phyloP scores from a whole-genome alignment of 192 early-diverging fungal genomes.

The Dispira parvispora region DNA sequence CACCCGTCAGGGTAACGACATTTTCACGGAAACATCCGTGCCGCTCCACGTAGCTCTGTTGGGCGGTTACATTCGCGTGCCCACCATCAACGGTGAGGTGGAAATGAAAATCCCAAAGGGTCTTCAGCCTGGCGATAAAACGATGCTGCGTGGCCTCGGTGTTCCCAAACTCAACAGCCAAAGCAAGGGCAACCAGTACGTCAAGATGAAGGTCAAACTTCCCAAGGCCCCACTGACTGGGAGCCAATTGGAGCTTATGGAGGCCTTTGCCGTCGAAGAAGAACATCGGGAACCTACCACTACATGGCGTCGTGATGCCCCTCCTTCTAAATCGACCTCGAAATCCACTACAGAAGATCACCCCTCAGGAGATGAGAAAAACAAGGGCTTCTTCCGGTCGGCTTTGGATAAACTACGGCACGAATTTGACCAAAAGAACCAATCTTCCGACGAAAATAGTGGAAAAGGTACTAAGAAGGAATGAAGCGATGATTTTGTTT shows the following conservation, averaged over 20 bases:
- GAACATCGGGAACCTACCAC: neutral
- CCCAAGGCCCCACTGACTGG: constrained; percentile 29
- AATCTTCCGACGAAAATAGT: neutral
- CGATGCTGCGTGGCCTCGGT: constrained; percentile 61
- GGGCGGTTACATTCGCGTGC: constrained; percentile 72
- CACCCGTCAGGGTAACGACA: constrained; percentile 62
- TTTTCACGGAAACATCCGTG: constrained; percentile 53
- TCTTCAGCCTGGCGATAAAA: constrained; percentile 78
- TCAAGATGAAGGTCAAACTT: constrained; percentile 67
- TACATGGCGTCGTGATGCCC: neutral
- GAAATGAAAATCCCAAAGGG: constrained; percentile 75
- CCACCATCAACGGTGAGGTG: constrained; percentile 91
- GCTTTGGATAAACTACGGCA: constrained; percentile 7
- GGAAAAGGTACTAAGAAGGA: too few relatives aligned
- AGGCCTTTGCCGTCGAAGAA: neutral
- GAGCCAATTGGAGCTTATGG: neutral
- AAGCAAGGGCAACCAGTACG: constrained; percentile 76
- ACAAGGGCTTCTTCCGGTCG: neutral
- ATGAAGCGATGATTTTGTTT: too few relatives aligned
- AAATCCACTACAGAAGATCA: neutral
- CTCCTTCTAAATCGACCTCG: neutral
- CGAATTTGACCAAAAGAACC: neutral
- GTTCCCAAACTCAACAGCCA: constrained; percentile 35
- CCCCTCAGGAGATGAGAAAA: neutral
- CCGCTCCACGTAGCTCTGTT: constrained; percentile 78